Conservation (phyloP, 2,329 filamentous ascomycete species). For the Cordyceps tenuipes region DNA sequence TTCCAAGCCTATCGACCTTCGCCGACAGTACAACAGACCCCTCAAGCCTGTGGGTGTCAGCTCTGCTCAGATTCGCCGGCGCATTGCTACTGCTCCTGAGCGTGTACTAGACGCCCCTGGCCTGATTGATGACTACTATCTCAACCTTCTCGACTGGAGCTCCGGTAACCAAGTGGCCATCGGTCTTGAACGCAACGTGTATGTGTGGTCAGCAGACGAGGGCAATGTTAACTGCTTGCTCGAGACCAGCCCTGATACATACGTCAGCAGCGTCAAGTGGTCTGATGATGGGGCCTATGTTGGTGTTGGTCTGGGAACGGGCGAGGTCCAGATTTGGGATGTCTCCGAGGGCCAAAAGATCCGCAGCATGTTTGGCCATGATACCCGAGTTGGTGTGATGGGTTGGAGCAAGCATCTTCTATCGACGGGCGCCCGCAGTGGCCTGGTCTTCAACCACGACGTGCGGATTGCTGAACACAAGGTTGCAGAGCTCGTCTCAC, state of each 20-base stretch:
- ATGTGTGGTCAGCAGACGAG: slow-evolving; percentile 95
- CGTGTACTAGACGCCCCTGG: slow-evolving; percentile 93
- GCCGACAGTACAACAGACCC: slow-evolving; percentile 95
- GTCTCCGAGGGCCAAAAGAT: slow-evolving; percentile 92
- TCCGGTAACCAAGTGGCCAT: slow-evolving; percentile 97
- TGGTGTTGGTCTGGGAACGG: slow-evolving; percentile 85
- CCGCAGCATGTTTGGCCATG: slow-evolving; percentile 96
- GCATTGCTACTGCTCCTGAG: slow-evolving; percentile 90
- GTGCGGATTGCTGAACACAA: slow-evolving; percentile 98
- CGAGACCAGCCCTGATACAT: slow-evolving; percentile 83
- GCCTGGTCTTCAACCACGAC: slow-evolving; percentile 96
- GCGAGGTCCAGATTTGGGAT: slow-evolving; percentile 99
- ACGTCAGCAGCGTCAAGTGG: slow-evolving; percentile 98
- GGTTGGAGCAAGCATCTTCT: slow-evolving; percentile 98
- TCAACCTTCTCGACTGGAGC: slow-evolving; percentile 98
- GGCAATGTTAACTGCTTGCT: slow-evolving; percentile 82
- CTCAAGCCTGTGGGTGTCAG: slow-evolving; percentile 67
- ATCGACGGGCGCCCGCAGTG: slow-evolving; percentile 88
- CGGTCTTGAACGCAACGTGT: slow-evolving; percentile 91
- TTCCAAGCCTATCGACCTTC: slow-evolving; percentile 93
- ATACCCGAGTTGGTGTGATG: slow-evolving; percentile 95
- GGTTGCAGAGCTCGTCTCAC: slow-evolving; percentile 89
- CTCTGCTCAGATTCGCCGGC: slow-evolving; percentile 80
- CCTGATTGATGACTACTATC: slow-evolving; percentile 96
- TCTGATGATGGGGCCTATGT: slow-evolving; percentile 95